These are phyloP conservation scores for Sideroxylon spinosum DNA, from an alignment of 179 eudicot genomes.

Conservation along the genomic window DNA sequence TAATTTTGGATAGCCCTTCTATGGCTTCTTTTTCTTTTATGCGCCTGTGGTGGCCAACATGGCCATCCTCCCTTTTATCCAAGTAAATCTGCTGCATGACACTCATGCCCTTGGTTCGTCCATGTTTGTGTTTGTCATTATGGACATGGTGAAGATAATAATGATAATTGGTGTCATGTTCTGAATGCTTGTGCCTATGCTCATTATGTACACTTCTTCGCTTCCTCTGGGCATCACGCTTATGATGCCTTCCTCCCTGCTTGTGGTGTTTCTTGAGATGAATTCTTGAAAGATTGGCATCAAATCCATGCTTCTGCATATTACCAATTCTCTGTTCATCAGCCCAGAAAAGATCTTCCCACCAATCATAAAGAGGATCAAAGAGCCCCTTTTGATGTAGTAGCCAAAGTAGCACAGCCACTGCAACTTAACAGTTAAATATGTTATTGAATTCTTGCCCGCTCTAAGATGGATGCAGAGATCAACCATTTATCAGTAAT, in stretches of 20 bases:
- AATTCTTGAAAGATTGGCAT: constrained; percentile 20
- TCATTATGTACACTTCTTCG: constrained; percentile 29
- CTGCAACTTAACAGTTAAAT: constrained; percentile 37
- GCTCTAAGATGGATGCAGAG: not conserved
- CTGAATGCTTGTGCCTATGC: constrained; percentile 26
- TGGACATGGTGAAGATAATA: constrained; percentile 52
- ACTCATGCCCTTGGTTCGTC: constrained; percentile 24
- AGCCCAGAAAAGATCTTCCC: constrained; percentile 63
- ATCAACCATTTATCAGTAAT: not conserved
- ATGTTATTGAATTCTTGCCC: not conserved
- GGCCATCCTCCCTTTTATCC: constrained; percentile 19
- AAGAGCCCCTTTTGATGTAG: constrained; percentile 86
- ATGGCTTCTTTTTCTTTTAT: constrained; percentile 34
- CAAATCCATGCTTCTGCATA: constrained; percentile 26
- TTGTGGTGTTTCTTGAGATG: constrained; percentile 31
- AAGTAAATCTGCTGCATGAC: constrained; percentile 16
- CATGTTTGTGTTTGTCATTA: constrained; percentile 49
- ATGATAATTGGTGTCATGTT: constrained; percentile 27
- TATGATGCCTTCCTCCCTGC: constrained; percentile 27
- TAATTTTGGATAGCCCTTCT: constrained; percentile 14
- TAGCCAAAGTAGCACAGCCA: constrained; percentile 75
- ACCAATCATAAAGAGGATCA: constrained; percentile 91
- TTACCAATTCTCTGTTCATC: constrained; percentile 24
- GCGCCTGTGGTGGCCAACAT: constrained; percentile 29
- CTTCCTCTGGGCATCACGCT: constrained; percentile 23